Evolutionary conservation across 257 asterid species (phyloP).

Genomic region (Solanum bulbocastanum): DNA sequence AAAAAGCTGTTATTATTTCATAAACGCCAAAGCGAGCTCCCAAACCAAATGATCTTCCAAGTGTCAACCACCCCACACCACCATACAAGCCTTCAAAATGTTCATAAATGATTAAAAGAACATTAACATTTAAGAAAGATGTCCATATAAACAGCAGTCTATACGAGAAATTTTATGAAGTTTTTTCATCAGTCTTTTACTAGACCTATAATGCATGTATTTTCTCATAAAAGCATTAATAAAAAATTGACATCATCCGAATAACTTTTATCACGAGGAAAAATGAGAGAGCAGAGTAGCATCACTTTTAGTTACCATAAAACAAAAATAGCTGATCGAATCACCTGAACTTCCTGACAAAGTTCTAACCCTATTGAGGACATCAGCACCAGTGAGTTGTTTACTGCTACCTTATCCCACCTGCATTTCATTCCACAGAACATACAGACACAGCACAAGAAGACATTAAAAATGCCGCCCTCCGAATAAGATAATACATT

Average conservation of each 20-base stretch:
- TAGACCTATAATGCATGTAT: background rate
- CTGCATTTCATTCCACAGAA: conserved; percentile 27
- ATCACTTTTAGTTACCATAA: background rate
- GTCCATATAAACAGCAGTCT: too few species aligned
- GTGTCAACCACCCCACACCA: conserved; percentile 61
- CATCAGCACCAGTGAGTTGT: conserved; percentile 31
- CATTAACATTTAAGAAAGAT: background rate
- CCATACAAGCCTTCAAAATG: conserved; percentile 54
- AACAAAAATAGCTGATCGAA: background rate
- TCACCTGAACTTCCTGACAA: conserved; percentile 74
- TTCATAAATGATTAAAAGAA: background rate
- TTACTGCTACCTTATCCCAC: conserved; percentile 59
- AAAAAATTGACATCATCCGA: background rate
- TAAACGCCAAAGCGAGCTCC: conserved; percentile 84
- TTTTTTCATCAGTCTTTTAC: background rate
- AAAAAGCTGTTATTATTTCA: conserved; percentile 72
- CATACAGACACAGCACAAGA: background rate
- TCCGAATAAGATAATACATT: background rate
- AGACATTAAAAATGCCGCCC: background rate
- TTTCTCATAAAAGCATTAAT: background rate
- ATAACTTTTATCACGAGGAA: background rate
- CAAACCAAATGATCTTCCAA: conserved; percentile 55
- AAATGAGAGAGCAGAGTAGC: background rate
- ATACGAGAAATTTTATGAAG: background rate
- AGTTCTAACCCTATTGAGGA: conserved; percentile 35